These are phyloP conservation scores for Amanita thiersii DNA, from an alignment of 768 basidiomycete species.

Conservation along the genomic window DNA sequence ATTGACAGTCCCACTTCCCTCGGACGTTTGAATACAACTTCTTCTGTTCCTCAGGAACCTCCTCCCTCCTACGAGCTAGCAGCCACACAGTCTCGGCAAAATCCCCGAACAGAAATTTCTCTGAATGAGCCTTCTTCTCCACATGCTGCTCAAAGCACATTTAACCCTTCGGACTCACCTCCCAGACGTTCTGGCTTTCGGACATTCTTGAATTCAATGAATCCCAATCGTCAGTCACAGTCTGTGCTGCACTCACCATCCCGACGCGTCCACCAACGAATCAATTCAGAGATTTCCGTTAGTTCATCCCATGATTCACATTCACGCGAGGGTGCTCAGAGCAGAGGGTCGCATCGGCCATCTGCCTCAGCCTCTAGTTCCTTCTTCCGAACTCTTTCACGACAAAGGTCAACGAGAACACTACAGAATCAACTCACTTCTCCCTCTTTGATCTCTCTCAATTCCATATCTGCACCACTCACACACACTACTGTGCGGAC, in stretches of 20 bases:
- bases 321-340: constrained; percentile 17
- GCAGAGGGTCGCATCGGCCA: constrained; percentile 20
- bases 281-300: constrained; percentile 22
- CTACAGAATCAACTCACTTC: constrained; percentile 42
- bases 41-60: constrained; percentile 38
- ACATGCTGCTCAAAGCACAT: constrained; percentile 10
- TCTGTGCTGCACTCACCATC: constrained; percentile 12
- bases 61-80: constrained; percentile 66
- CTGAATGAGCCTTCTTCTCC: constrained; percentile 11
- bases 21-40: constrained; percentile 16
- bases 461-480: constrained; percentile 70
- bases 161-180: constrained; percentile 14
- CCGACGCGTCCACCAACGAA: constrained; percentile 20
- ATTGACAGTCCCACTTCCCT: constrained; percentile 22
- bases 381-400: constrained; percentile 42
- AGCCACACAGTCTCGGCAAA: constrained; percentile 10
- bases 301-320: constrained; percentile 16
- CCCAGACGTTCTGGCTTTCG: constrained; percentile 39
- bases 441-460: constrained; percentile 62
- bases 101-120: constrained; percentile 2
- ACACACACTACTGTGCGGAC: constrained; percentile 66
- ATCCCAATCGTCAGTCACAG: constrained; percentile 24
- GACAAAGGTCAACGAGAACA: constrained; percentile 36
- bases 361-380: constrained; percentile 24
- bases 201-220: constrained; percentile 23